Conservation (phyloP, 495 filamentous ascomycete species). For the Lophiotrema nucula region DNA sequence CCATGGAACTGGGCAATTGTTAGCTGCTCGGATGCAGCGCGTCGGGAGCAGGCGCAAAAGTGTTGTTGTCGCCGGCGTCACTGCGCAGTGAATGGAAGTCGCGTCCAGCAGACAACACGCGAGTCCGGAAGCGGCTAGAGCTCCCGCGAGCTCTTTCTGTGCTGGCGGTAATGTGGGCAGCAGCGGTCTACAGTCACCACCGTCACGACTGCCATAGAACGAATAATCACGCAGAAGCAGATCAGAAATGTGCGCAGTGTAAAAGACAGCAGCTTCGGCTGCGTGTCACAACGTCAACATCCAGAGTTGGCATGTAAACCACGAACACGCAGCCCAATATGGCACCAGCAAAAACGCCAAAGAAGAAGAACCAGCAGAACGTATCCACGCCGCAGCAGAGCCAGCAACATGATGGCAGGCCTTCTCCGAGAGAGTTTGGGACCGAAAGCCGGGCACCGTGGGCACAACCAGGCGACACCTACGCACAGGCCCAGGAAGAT, state of each 20-base stretch:
- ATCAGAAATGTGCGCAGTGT: conserved; percentile 35
- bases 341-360: conserved; percentile 41
- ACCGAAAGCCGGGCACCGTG: background rate
- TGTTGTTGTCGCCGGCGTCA: background rate
- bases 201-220: background rate
- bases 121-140: background rate
- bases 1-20: background rate
- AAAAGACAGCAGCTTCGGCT: conserved; percentile 45
- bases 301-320: conserved; percentile 29
- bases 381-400: conserved; percentile 11
- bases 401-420: conserved; percentile 17
- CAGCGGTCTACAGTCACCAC: background rate
- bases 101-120: background rate
- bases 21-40: background rate
- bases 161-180: background rate
- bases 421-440: conserved; percentile 13
- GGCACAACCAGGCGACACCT: conserved; percentile 47
- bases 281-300: conserved; percentile 36
- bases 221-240: no score
- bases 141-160: no score
- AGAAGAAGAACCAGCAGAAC: conserved; percentile 32
- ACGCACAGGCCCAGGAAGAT: conserved; percentile 79
- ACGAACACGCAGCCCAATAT: conserved; percentile 35
- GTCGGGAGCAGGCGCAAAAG: conserved; percentile 4
- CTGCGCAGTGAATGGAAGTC: background rate